Base-by-base conservation (phyloP, 345 rosid genomes). In the Carallia pectinifolia region DNA sequence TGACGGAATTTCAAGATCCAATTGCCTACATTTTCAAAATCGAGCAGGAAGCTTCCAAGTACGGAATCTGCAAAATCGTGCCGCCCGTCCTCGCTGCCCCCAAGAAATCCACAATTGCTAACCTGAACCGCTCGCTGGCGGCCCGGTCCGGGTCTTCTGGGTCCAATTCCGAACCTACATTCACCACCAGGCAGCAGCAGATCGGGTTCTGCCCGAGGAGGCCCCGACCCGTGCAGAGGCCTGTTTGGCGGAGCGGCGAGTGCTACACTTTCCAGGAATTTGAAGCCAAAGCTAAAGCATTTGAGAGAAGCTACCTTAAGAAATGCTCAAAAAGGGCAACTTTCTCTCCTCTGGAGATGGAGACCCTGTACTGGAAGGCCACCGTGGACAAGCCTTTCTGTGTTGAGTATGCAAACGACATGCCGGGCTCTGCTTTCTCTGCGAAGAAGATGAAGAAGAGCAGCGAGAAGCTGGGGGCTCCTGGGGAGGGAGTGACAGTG, bases 111-210 rank as follows among this genome's bases (percentile, higher is more conserved):
- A 84, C 88, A 38, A 72, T 91, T 76, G 56, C 85, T 38, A 86
- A 88, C 85, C 90, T 94, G 65, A 91, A 87, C 83, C 87, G 88
- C 23, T 91, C 96, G n/a, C 88, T 94, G 12, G 87, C 88, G 2
- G 81, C 86, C 31, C 90, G 94, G 18, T 81, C 85, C 48, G 84
- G 59, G 58, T 37, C 69, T 38, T 70, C 72, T 17, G 74, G 65
- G 39, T 78, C 78, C 9, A 87, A 82, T 61, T 81, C 85, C 9
- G 67, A 77, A 16, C 97, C 97, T 65, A 94, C 98, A 86, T 95
- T 92, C 85, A 87, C 99, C 61, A 95, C 99, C 36, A 91, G 99
- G 2, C 97, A 90, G 81, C 99, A 95, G 84, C 99, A 95, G 96
- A 90, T 95, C 90, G 99, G 99, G n/a, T 95, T 95, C 79, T 92